Base-by-base conservation (phyloP, 2,329 filamentous ascomycete genomes). In the Grosmannia penicillata region DNA sequence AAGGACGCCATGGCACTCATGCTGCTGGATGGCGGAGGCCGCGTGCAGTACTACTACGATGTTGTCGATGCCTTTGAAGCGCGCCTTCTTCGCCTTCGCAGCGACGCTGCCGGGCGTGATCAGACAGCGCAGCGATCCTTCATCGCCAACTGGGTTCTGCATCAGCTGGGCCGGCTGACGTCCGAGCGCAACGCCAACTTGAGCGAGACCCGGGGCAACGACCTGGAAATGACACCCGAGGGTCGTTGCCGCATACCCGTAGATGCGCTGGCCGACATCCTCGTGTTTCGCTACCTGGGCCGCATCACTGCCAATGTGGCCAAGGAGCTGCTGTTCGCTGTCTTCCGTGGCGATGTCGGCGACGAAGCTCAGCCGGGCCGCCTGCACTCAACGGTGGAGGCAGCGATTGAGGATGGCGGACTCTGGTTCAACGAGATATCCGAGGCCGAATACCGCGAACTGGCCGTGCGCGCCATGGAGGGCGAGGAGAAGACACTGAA, bases 1-100 rank as follows among this genome's bases (percentile, higher is more conserved):
- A 91, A 91, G 53, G 91, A 98, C 51, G 87, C 89, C 2, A 71
- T 82, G 46, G 82, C 86, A 0, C 63, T 98, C 25, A 68, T 87
- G 33, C 69, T 73, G 8, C 63, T 93, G 1, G 82, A 96, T 45
- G 72, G 80, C 39, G 87, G 87, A 8, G 76, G 76, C 8, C 72
- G 87, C 30, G 61, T 91, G 4, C 78, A 94, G 47, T 95, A 87
- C 56, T 93, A 86, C 51, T 78, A 81, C 51, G 68, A 72, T 21
- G 72, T 84, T 0, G 63, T 82, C 1, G 61, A 66, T 3, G 53
- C 55, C 2, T 50, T 78, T 1, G 55, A 61, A 33, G 36, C 21
- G 14, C 47, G 49, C 0, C 17, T 47, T 7, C 28, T 6, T 4
- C 22, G 1, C 5, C 2, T 14, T 3, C 26, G 13, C 14, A 25